These are phyloP conservation scores for Raddia distichophylla DNA, from an alignment of 176 grass and related monocot genomes.

Conservation along the genomic window DNA sequence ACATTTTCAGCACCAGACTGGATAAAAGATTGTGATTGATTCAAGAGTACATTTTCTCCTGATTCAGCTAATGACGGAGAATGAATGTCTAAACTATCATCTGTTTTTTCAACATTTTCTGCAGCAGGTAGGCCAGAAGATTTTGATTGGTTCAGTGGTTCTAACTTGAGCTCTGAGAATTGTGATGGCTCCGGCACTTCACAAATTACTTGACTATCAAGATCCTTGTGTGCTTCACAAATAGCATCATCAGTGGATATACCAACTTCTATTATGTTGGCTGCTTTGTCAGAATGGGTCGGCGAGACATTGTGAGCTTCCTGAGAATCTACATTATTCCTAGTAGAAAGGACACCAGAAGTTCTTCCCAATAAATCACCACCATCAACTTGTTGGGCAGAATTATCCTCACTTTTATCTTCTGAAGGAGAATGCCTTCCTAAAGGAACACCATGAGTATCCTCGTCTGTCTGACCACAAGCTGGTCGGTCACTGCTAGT, in stretches of 20 bases:
- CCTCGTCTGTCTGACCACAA: slow-evolving; percentile 20
- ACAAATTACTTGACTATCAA: slow-evolving; percentile 12
- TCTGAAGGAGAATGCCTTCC: slow-evolving; percentile 18
- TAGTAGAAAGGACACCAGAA: slow-evolving; percentile 2
- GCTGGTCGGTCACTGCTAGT: slow-evolving; percentile 9
- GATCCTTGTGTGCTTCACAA: slow-evolving; percentile 36
- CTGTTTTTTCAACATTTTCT: slow-evolving; percentile 36
- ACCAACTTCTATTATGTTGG: slow-evolving; percentile 19
- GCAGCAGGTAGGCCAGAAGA: slow-evolving; percentile 20
- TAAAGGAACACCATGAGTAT: slow-evolving; percentile 8
- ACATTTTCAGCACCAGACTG: slow-evolving; percentile 28
- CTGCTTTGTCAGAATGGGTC: slow-evolving; percentile 13
- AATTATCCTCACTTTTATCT: slow-evolving; percentile 32
- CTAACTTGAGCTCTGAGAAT: slow-evolving; percentile 18
- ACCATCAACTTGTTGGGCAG: slow-evolving; percentile 27
- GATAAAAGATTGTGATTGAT: slow-evolving; percentile 28
- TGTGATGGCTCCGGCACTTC: slow-evolving; percentile 17
- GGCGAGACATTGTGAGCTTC: slow-evolving; percentile 15
- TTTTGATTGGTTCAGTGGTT: slow-evolving; percentile 9
- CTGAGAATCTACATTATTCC: slow-evolving; percentile 30
- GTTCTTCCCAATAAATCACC: slow-evolving; percentile 9
- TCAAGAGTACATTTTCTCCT: slow-evolving; percentile 21
- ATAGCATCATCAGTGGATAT: slow-evolving; percentile 16
- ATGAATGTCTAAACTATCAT: background rate
- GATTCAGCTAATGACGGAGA: slow-evolving; percentile 24